These are phyloP conservation scores for Salix viminalis DNA, from an alignment of 345 rosid species.

Conservation along the genomic window DNA sequence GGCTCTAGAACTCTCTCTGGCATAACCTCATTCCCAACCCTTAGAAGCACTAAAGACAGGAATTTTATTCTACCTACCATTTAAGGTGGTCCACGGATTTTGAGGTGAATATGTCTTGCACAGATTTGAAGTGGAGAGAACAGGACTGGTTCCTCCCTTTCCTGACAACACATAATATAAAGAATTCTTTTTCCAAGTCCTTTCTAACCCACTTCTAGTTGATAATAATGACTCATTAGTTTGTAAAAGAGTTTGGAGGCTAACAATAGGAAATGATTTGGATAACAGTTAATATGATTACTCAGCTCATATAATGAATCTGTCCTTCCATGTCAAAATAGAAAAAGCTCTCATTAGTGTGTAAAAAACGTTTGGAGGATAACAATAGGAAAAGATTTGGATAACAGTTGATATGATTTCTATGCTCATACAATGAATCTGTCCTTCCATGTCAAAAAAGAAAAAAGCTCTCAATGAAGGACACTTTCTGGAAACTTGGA, in stretches of 20 bases:
- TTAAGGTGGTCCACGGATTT: neutral
- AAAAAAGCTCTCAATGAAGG: neutral
- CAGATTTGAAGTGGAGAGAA: neutral
- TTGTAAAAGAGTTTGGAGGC: neutral
- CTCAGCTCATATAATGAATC: neutral
- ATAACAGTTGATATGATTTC: neutral
- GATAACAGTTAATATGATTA: neutral
- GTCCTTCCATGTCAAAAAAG: neutral
- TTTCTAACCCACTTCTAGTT: neutral
- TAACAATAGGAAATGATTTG: neutral
- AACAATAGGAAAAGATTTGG: neutral
- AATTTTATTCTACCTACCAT: neutral
- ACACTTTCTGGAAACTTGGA: neutral
- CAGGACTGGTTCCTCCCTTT: neutral
- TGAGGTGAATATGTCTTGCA: neutral
- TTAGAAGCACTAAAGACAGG: neutral
- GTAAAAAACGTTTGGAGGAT: neutral
- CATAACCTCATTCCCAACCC: neutral
- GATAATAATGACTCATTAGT: neutral
- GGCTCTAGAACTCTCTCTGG: neutral
- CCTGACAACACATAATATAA: neutral
- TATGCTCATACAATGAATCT: neutral
- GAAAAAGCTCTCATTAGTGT: neutral
- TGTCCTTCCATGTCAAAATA: neutral
- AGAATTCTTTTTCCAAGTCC: neutral